Evolutionary conservation across 2,329 filamentous ascomycete species (phyloP), one percentile per base, ranked within the genome.

Genomic region (Chrysoporthe deuterocubensis): DNA sequence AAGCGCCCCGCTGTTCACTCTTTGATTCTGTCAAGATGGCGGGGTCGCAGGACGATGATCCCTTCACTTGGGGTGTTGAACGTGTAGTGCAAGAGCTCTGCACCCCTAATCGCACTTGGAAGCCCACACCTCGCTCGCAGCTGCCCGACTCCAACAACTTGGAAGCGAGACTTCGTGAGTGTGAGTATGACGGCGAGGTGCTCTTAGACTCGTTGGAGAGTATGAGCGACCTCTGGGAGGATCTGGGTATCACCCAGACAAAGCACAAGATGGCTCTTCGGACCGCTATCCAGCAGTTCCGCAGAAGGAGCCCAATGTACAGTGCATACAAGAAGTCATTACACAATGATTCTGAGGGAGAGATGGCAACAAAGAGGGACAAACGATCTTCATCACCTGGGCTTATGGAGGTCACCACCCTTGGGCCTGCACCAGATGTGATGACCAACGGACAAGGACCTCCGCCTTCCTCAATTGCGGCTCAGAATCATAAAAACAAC

Each of bases 41-140:
- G 42, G 64, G 70, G 37, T 70, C 69, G 63, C 77, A 77, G 60
- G 76, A 77, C 18, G 75, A 79, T 66, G 92, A 97, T 78, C 93
- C 93, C n/a, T 91, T 89, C 77, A 74, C 84, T 65, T 97, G 93
- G 93, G 85, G 85, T 46, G 82, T 89, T 43, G 87, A 91, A 48
- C 84, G 88, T 46, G 87, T 96, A 13, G 85, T 91, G 11, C 76
- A 82, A 18, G 89, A 90, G 73, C 81, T 96, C 3, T 93, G 90
- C 75, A 82, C 84, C 32, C 74, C 81, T 1, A 75, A 81, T 3
- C 81, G 81, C 60, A 83, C 86, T 11, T 87, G 85, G 84, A 72
- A 71, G 52, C 74, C 76, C 65, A 78, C 78, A 60, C 77, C 75
- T 37, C 70, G 71, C 21, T 71, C 74, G 18, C 77, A 77, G 67